Evolutionary conservation across 768 basidiomycete genomes (phyloP), one percentile per base, ranked within the genome.

Genomic region (Kwoniella pini): DNA sequence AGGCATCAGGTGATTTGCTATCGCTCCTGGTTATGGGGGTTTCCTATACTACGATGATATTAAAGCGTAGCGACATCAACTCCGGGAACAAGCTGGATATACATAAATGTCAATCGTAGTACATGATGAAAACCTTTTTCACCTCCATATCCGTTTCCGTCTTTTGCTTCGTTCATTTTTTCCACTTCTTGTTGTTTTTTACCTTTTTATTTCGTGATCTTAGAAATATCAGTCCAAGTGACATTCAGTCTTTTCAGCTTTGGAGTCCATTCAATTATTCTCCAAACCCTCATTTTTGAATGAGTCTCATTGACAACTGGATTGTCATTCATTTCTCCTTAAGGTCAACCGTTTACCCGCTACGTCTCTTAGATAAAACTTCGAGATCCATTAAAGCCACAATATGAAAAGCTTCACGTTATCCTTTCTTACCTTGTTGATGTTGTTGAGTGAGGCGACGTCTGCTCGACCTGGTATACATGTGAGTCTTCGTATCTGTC

Each of bases 341-440:
- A n/a, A n/a, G n/a, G n/a, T n/a, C n/a, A n/a, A n/a, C n/a, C n/a
- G n/a, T n/a, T n/a, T n/a, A n/a, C n/a, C n/a, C n/a, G n/a, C n/a
- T n/a, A n/a, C n/a, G n/a, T n/a, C n/a, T n/a, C n/a, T n/a, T n/a
- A n/a, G n/a, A n/a, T n/a, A n/a, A n/a, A n/a, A n/a, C n/a, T n/a
- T n/a, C n/a, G n/a, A n/a, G n/a, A n/a, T n/a, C n/a, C n/a, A n/a
- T n/a, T n/a, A n/a, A n/a, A n/a, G n/a, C n/a, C n/a, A n/a, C 57
- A 39, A 50, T 6, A 60, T 60, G 57, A 60, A 44, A 26, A 24
- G 45, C 22, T 52, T 51, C 12, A 33, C 36, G 4, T 22, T 51
- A 4, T 22, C 49, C 19, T 40, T 60, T 7, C 50, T 60, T 17
- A 48, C 50, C n/a, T 60, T 26, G 0, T 51, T 60, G 13, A 11